Evolutionary conservation across 1,284 basidiomycete genomes (phyloP), one percentile per base, ranked within the genome.

Genomic region (Ustilago bromivora): DNA sequence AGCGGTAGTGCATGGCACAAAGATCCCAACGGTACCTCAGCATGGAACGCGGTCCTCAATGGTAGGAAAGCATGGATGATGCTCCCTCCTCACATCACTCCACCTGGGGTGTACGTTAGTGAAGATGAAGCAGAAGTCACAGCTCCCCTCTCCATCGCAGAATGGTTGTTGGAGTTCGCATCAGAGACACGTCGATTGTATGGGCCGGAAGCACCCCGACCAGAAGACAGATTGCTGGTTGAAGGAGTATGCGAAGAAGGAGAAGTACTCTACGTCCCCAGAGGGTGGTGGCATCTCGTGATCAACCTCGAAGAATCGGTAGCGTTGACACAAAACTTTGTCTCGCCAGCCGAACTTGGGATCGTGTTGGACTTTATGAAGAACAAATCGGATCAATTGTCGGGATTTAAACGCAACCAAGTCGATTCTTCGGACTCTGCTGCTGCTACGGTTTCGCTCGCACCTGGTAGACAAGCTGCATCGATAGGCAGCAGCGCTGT

Each of bases 251-350:
- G 88, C 74, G 72, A 67, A 23, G 81, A 76, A 28, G 87, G 87
- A 17, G 86, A 87, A 66, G 84, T 85, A 55, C 79, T 87, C 55
- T 87, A 86, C 57, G 84, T 87, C 2, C 85, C 85, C 17, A 81
- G 78, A 56, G 85, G 85, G 9, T 86, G 81, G 86, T 77, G 75
- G 84, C 84, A 78, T 78, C 76, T 78, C 36, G 83, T 83, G 53
- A 66, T 82, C 63, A 85, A 85, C 57, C 70, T 74, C 13, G 63
- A 69, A 57, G 79, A 82, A 55, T 81, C 70, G 5, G 86, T 88
- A 9, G 88, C 88, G 2, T 80, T 88, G 41, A 88, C 88, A 8
- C 88, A 88, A 70, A 88, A 88, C 79, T 88, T 87, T 79, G 87
- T 88, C 32, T 87, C 87, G 3, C 78, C 79, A 7, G 68, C 80